A percentile compares a stretch with the other conserved stretches of the same genome.
These are phyloP conservation scores for Sanghuangporus weigelae DNA, from an alignment of 1,284 basidiomycete genomes.

Conservation along the genomic window DNA sequence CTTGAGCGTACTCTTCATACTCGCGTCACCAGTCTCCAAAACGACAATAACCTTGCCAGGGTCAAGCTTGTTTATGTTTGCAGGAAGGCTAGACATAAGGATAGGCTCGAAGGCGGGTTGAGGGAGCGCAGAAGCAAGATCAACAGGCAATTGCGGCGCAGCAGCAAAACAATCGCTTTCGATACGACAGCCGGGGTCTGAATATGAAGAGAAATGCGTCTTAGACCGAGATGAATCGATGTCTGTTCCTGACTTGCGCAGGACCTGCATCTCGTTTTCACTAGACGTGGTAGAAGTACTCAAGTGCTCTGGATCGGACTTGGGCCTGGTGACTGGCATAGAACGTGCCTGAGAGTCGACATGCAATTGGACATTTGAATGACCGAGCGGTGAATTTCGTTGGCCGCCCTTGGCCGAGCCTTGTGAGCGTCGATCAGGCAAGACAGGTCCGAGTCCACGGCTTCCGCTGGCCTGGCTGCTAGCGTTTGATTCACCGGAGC, in stretches of 20 bases:
- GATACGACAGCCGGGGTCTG: background rate
- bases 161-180: constrained; percentile 11
- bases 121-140: constrained; percentile 13
- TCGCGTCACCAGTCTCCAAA: constrained; percentile 64
- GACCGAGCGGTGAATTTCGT: constrained; percentile 6
- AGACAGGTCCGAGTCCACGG: background rate
- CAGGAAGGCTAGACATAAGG: constrained; percentile 48
- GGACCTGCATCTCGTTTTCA: background rate
- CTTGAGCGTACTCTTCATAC: constrained; percentile 55
- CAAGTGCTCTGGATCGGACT: background rate
- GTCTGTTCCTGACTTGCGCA: background rate
- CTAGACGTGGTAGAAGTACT: background rate
- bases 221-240: background rate
- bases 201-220: background rate
- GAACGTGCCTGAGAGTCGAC: background rate
- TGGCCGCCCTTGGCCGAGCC: background rate
- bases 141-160: constrained; percentile 13
- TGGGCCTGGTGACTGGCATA: background rate
- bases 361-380: background rate
- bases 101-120: constrained; percentile 57
- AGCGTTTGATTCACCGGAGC: background rate
- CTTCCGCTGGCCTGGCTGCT: constrained; percentile 4
- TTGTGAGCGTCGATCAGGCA: background rate
- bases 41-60: constrained; percentile 75
- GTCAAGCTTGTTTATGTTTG: constrained; percentile 72